Evolutionary conservation across 768 basidiomycete species (phyloP), one percentile per base, ranked within the genome.

Genomic region (Terana coerulea): DNA sequence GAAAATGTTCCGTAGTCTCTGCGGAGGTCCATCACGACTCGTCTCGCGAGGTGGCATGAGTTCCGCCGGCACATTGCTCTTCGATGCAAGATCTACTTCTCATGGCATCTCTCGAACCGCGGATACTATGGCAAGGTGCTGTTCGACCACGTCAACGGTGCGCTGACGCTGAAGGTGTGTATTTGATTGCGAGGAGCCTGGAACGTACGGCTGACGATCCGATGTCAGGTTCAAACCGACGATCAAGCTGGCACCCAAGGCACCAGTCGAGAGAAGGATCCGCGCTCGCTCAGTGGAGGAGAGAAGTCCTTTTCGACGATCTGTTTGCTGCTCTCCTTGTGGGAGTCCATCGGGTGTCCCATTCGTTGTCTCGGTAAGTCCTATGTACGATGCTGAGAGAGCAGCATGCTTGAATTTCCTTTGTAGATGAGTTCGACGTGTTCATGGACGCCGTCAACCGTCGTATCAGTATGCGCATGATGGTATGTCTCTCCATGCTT

Each of bases 291-390:
- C 15, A 91, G 89, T 58, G 95, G 95, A 41, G 95, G 95, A 33
- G 95, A 98, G 67, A 95, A 97, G 68, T 95, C 91, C 6, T 99
- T 97, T 70, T 90, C 94, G 5, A 98, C 95, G 0, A 92, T 98
- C 56, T 95, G 93, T 59, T 68, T 99, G 46, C 72, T 99, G 42
- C 72, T 98, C n/a, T 86, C 97, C 3, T 75, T 99, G 39, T 99
- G 97, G 97, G 91, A 97, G 61, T 86, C 91, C 14, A 93, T 95
- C 50, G 88, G 90, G 0, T 95, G 95, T 64, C 97, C 97, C 1
- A 75, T 99, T 40, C 77, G 97, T 52, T 98, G 95, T 62, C 81
- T 98, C 21, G 88, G 88, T 89, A 61, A 35, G 77, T 67, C 14
- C 15, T 7, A 28, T n/a, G 30, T 15, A 25, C 24, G 15, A 6